phyloP scores from a whole-genome alignment of 1,139 yeast species.

The Magnusiomyces tetraspermus region DNA sequence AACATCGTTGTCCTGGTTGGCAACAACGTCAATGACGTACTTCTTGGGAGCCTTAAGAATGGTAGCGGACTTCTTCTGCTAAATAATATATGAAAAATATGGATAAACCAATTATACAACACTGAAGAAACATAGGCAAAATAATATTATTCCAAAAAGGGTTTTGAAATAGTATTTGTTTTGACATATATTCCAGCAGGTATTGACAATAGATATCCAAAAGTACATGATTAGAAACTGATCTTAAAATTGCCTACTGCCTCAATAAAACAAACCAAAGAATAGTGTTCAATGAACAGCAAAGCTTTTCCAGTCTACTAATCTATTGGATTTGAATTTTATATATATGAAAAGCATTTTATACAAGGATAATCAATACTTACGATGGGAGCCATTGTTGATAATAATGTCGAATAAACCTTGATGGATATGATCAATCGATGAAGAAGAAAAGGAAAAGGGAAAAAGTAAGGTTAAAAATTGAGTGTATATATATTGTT shows the following conservation, averaged over 20 bases:
- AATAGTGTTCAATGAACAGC: conserved; percentile 19
- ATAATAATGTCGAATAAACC: neutral
- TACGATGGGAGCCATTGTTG: conserved; percentile 84
- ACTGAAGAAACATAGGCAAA: neutral
- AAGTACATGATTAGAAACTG: conserved; percentile 29
- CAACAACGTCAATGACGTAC: conserved; percentile 93
- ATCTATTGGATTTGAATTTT: neutral
- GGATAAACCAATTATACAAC: conserved; percentile 1
- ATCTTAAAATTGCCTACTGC: conserved; percentile 39
- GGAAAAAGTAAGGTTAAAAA: neutral
- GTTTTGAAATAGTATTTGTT: no score
- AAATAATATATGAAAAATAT: conserved; percentile 5
- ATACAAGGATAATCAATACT: conserved; percentile 39
- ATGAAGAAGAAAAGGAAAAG: neutral
- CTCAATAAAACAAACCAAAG: conserved; percentile 18
- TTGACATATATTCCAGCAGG: no score
- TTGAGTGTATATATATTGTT: no score
- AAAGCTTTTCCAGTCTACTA: conserved; percentile 21
- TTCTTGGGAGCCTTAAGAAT: conserved; percentile 48
- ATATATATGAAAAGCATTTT: no score
- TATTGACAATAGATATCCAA: neutral
- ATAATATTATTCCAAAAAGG: no score
- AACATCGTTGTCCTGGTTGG: conserved; percentile 90
- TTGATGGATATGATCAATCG: conserved; percentile 6
- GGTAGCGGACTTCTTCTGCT: conserved; percentile 33